Evolutionary conservation across 1,139 yeast genomes (phyloP).

Genomic region (Geotrichum aggregatum): DNA sequence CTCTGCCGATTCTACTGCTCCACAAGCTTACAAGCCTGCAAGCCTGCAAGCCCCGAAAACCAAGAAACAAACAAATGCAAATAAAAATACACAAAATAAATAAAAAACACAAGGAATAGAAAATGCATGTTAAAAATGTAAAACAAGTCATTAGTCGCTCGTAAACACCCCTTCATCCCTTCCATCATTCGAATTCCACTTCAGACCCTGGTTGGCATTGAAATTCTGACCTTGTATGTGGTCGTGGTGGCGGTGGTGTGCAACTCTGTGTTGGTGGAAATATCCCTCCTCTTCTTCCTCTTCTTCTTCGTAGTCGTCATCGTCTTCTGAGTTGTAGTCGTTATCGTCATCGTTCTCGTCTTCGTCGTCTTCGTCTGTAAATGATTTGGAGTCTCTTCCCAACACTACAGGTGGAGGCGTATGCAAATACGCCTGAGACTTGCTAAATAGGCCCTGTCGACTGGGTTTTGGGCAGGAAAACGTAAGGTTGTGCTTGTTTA

Average conservation of each 20-base stretch:
- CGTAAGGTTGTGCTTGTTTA: background rate
- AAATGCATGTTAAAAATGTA: background rate
- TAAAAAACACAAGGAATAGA: background rate
- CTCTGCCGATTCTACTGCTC: too few species aligned
- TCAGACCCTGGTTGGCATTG: background rate
- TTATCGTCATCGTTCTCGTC: constrained; percentile 10
- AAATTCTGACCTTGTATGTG: background rate
- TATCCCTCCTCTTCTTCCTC: constrained; percentile 7
- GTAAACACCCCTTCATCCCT: constrained; percentile 5
- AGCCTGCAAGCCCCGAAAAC: too few species aligned
- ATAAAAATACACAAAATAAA: background rate
- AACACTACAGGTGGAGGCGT: constrained; percentile 10
- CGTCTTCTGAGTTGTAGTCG: background rate
- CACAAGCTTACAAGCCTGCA: too few species aligned
- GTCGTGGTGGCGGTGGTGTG: too few species aligned
- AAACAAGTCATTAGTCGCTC: background rate
- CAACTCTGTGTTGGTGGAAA: background rate
- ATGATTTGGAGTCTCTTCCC: background rate
- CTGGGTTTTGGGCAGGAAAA: constrained; percentile 8
- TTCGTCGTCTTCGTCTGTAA: background rate
- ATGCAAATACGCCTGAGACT: constrained; percentile 7
- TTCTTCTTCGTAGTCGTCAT: background rate
- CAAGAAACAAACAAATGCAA: background rate
- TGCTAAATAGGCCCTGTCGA: constrained; percentile 3
- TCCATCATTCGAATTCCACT: background rate